Percentiles rank a stretch among this genome's conserved stretches.
phyloP scores from a whole-genome alignment of 805 yeast genomes.

The Candida fluviatilis region DNA sequence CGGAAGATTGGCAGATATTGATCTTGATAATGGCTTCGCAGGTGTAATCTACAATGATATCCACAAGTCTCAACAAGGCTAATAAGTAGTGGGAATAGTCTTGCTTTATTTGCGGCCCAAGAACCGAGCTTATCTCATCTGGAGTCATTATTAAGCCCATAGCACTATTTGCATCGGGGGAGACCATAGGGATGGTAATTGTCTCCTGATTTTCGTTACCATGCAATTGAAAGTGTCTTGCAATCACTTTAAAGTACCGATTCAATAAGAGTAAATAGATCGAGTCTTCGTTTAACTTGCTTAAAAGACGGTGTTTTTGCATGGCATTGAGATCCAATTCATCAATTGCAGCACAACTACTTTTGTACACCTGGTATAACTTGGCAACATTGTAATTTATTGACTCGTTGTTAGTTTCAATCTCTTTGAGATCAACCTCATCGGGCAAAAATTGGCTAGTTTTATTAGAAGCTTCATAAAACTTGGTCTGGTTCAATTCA shows the following conservation, averaged over 20 bases:
- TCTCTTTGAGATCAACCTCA: not conserved
- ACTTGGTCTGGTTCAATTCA: conserved; percentile 4
- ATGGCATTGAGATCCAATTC: conserved; percentile 10
- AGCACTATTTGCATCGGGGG: not conserved
- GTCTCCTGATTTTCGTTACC: not conserved
- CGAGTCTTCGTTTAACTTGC: conserved; percentile 18
- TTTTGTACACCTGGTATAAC: conserved; percentile 3
- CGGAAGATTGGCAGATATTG: conserved; percentile 10
- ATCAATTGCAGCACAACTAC: conserved; percentile 5
- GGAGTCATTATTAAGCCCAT: conserved; percentile 20
- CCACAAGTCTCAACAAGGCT: conserved; percentile 18
- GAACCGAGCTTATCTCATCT: conserved; percentile 8
- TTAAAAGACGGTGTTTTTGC: conserved; percentile 15
- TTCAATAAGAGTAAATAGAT: conserved; percentile 13
- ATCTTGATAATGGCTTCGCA: conserved; percentile 18
- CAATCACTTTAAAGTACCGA: conserved; percentile 16
- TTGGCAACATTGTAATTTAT: conserved; percentile 5
- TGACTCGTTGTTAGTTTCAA: not conserved
- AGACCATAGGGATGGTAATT: conserved; percentile 8
- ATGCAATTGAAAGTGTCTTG: conserved; percentile 6
- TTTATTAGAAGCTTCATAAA: not conserved
- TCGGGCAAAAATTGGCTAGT: not conserved
- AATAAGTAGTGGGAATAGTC: conserved; percentile 20
- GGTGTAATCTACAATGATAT: conserved; percentile 22
- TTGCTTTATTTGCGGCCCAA: conserved; percentile 6